phyloP scores from a whole-genome alignment of 73 alveolate genomes.

The Urostyla sp. region DNA sequence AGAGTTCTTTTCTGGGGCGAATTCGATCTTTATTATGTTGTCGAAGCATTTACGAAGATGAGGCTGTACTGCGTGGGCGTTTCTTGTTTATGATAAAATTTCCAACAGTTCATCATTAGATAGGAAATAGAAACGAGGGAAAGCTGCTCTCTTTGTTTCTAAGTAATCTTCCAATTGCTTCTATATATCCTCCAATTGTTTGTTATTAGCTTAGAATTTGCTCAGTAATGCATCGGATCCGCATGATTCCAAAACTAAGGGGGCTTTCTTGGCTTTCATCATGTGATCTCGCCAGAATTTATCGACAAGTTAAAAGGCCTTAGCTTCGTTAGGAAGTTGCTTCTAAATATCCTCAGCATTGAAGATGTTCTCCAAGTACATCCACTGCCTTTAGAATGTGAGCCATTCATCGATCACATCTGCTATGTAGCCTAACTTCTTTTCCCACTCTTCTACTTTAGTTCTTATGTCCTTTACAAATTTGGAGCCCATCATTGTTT shows the following conservation, averaged over 20 bases:
- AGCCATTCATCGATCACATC: constrained; percentile 99
- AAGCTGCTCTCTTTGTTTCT: constrained; percentile 99
- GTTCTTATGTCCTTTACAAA: constrained; percentile 97
- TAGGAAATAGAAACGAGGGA: constrained; percentile 99
- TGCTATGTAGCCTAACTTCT: constrained; percentile 92
- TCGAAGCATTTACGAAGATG: constrained; percentile 99
- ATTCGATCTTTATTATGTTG: constrained; percentile 95
- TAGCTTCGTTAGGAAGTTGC: constrained; percentile 98
- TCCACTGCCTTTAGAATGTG: constrained; percentile 98
- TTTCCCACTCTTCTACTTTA: constrained; percentile 98
- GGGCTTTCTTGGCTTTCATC: constrained; percentile 94
- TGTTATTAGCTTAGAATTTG: constrained; percentile 92
- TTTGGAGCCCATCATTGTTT: constrained; percentile 97
- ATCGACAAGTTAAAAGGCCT: constrained; percentile 97
- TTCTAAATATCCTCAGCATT: constrained; percentile 99
- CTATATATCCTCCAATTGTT: constrained; percentile 94
- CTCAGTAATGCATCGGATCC: constrained; percentile 93
- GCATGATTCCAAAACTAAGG: constrained; percentile 92
- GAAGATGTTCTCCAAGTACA: constrained; percentile 99
- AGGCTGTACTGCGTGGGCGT: constrained; percentile 98
- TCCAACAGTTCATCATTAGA: constrained; percentile 99
- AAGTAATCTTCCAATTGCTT: constrained; percentile 96
- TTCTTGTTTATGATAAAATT: constrained; percentile 98
- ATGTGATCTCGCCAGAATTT: constrained; percentile 98
- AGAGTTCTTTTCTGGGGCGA: constrained; percentile 92